Conservation (phyloP, 768 basidiomycete species). For the Boletus sp. region DNA sequence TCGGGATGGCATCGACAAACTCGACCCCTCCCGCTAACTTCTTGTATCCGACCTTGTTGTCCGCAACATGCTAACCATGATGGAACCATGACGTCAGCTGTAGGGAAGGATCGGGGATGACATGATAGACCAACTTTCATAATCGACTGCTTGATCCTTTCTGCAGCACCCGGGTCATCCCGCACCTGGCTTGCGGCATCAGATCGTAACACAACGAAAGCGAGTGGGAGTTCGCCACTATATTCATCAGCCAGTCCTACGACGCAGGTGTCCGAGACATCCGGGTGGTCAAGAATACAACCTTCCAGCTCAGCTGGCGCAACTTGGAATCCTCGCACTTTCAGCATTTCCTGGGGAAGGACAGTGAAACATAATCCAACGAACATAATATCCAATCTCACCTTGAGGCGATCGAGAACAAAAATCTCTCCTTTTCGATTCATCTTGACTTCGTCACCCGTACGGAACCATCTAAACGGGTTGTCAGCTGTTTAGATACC, state of each 20-base stretch:
- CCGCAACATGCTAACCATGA: constrained; percentile 53
- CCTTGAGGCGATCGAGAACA: constrained; percentile 74
- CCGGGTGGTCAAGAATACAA: constrained; percentile 57
- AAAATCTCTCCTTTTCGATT: constrained; percentile 62
- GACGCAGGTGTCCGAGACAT: constrained; percentile 62
- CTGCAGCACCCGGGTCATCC: constrained; percentile 32
- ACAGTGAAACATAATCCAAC: not conserved
- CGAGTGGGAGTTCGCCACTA: constrained; percentile 71
- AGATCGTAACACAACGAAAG: constrained; percentile 57
- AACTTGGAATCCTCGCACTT: constrained; percentile 58
- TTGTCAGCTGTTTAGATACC: not conserved
- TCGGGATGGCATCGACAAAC: constrained; percentile 61
- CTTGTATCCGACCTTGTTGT: constrained; percentile 60
- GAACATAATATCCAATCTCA: constrained; percentile 18
- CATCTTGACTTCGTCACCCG: constrained; percentile 69
- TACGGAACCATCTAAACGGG: constrained; percentile 55
- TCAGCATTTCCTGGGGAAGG: constrained; percentile 59
- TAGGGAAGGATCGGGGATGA: not conserved
- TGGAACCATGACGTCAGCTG: not conserved
- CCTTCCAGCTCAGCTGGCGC: constrained; percentile 69
- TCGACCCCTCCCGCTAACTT: constrained; percentile 59
- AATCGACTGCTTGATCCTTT: constrained; percentile 40
- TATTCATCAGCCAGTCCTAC: constrained; percentile 74
- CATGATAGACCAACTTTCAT: constrained; percentile 46
- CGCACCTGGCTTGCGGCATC: constrained; percentile 37